phyloP scores from a whole-genome alignment of 495 filamentous ascomycete species.

The Talaromyces ruber region DNA sequence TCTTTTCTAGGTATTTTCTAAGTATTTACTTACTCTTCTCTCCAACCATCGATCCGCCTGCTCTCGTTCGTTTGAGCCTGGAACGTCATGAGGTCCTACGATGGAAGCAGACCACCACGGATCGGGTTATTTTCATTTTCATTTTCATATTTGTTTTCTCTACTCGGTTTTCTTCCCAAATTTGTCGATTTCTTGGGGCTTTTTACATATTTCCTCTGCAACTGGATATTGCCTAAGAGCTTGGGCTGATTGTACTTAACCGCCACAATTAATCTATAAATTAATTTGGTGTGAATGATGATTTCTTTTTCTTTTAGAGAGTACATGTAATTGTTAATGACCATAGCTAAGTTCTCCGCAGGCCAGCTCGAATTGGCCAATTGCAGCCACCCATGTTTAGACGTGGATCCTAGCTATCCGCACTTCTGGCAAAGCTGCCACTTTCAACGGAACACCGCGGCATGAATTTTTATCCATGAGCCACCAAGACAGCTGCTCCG shows the following conservation, averaged over 20 bases:
- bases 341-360: neutral
- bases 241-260: neutral
- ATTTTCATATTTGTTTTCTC: neutral
- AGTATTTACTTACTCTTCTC: constrained; percentile 12
- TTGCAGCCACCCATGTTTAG: constrained; percentile 14
- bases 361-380: constrained; percentile 17
- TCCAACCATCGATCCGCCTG: constrained; percentile 8
- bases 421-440: neutral
- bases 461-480: neutral
- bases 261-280: neutral
- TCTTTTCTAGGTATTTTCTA: constrained; percentile 3
- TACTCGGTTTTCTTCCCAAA: neutral
- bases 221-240: neutral
- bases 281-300: neutral
- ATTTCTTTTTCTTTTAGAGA: neutral
- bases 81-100: neutral
- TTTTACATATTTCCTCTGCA: neutral
- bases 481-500: neutral
- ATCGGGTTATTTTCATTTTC: neutral
- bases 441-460: neutral
- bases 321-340: neutral
- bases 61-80: constrained; percentile 15
- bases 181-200: neutral
- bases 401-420: constrained; percentile 8
- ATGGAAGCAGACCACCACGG: neutral